Evolutionary conservation across 2,329 filamentous ascomycete species (phyloP).

Genomic region (Laburnicola sp.): DNA sequence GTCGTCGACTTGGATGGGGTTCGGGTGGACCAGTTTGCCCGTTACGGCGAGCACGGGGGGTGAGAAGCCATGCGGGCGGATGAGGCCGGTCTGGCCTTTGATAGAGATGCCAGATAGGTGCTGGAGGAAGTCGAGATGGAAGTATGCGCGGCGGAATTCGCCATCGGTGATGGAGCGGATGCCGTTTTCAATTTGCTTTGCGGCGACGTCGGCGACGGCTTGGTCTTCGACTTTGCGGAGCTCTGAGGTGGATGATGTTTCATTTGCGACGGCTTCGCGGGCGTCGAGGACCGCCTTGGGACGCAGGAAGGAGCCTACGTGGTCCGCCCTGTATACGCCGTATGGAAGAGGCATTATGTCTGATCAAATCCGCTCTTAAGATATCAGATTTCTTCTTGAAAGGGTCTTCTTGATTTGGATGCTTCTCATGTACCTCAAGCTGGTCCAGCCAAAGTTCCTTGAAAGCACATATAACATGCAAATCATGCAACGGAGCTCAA

Average conservation of each 20-base stretch:
- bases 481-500: not conserved
- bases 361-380: slow-evolving; percentile 1
- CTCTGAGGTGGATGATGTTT: slow-evolving; percentile 48
- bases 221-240: slow-evolving; percentile 58
- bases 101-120: slow-evolving; percentile 59
- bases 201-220: slow-evolving; percentile 54
- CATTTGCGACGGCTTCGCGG: slow-evolving; percentile 53
- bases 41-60: slow-evolving; percentile 60
- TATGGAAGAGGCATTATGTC: slow-evolving; percentile 43
- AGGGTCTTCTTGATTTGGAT: not conserved
- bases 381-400: not conserved
- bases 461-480: not conserved
- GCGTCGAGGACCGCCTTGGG: slow-evolving; percentile 55
- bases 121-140: slow-evolving; percentile 62
- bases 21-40: slow-evolving; percentile 57
- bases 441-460: not conserved
- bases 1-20: slow-evolving; percentile 60
- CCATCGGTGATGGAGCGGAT: slow-evolving; percentile 58
- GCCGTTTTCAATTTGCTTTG: slow-evolving; percentile 54
- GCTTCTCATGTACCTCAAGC: not conserved
- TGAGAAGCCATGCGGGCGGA: slow-evolving; percentile 50
- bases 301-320: slow-evolving; percentile 60
- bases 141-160: slow-evolving; percentile 61
- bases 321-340: slow-evolving; percentile 54
- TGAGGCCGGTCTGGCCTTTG: slow-evolving; percentile 53